Evolutionary conservation across 305 asterid genomes (phyloP).

Genomic region (Coffea humblotiana): DNA sequence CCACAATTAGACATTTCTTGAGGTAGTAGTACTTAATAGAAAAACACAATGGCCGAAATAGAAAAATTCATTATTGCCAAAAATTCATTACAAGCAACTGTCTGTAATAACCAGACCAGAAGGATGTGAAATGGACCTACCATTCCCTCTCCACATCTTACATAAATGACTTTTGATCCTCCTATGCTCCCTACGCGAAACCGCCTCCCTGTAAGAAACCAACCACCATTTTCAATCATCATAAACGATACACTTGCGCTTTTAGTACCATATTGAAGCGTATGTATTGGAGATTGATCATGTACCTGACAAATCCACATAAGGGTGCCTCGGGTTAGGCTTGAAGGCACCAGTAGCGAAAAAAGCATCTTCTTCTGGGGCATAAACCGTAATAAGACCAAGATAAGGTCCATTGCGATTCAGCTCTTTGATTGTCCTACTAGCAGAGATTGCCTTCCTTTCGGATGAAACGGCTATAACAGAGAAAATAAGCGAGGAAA

Average conservation of each 20-base stretch:
- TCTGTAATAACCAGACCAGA: background rate
- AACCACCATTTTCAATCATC: background rate
- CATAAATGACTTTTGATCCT: slow-evolving; percentile 48
- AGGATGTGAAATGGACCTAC: slow-evolving; percentile 15
- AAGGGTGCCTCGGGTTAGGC: slow-evolving; percentile 39
- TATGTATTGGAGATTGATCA: background rate
- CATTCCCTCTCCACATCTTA: slow-evolving; percentile 62
- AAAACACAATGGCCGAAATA: background rate
- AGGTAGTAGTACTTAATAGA: background rate
- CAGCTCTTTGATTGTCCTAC: slow-evolving; percentile 18
- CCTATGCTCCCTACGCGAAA: slow-evolving; percentile 48
- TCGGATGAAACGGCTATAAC: slow-evolving; percentile 26
- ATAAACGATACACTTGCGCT: background rate
- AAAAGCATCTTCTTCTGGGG: slow-evolving; percentile 54
- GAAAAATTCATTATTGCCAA: too few relatives aligned
- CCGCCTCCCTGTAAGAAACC: slow-evolving; percentile 43
- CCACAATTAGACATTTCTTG: background rate
- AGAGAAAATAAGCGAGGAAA: slow-evolving; percentile 1
- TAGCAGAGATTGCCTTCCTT: slow-evolving; percentile 15
- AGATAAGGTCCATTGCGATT: slow-evolving; percentile 50
- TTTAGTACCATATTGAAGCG: background rate
- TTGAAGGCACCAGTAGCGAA: slow-evolving; percentile 39
- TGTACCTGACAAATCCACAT: slow-evolving; percentile 44
- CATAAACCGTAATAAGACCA: slow-evolving; percentile 49
- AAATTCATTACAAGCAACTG: background rate